Percentiles rank a stretch among this genome's conserved stretches.
Evolutionary conservation across 2,329 filamentous ascomycete genomes (phyloP).

Genomic region (Aspergillus ruber): DNA sequence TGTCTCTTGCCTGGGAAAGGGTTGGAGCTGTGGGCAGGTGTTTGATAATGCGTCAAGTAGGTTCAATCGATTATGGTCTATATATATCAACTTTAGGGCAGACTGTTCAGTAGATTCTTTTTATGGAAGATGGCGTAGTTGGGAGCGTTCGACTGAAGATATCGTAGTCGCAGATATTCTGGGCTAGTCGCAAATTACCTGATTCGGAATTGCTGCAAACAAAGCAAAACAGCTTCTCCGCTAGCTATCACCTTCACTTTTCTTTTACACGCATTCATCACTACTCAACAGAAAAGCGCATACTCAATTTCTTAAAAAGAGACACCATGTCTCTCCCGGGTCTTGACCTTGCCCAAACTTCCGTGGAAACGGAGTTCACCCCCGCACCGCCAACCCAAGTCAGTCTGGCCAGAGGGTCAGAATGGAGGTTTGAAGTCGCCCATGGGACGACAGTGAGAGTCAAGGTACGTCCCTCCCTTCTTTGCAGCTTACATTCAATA

Average conservation of each 20-base stretch:
- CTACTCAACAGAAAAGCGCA: background rate
- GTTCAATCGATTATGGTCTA: background rate
- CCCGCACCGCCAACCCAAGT: constrained; percentile 40
- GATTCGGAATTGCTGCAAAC: background rate
- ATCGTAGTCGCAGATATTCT: too few relatives aligned
- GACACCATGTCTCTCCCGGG: constrained; percentile 65
- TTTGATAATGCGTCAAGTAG: background rate
- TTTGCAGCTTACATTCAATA: background rate
- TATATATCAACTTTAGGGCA: background rate
- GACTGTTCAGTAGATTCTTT: too few relatives aligned
- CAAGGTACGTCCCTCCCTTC: constrained; percentile 38
- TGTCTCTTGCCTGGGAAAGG: constrained; percentile 3
- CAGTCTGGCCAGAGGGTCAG: constrained; percentile 58
- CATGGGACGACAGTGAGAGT: constrained; percentile 47
- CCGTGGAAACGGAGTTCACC: constrained; percentile 42
- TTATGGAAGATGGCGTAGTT: too few relatives aligned
- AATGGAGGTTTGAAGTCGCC: constrained; percentile 74
- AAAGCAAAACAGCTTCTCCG: background rate
- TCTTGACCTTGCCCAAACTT: constrained; percentile 60
- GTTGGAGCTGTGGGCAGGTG: background rate
- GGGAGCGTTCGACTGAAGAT: too few relatives aligned
- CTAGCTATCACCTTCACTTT: background rate
- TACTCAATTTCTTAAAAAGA: constrained; percentile 1
- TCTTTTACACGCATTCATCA: background rate
- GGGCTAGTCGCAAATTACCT: background rate